Base-by-base conservation (phyloP, 371 early-diverging fungal species). In the Gilbertella persicaria region DNA sequence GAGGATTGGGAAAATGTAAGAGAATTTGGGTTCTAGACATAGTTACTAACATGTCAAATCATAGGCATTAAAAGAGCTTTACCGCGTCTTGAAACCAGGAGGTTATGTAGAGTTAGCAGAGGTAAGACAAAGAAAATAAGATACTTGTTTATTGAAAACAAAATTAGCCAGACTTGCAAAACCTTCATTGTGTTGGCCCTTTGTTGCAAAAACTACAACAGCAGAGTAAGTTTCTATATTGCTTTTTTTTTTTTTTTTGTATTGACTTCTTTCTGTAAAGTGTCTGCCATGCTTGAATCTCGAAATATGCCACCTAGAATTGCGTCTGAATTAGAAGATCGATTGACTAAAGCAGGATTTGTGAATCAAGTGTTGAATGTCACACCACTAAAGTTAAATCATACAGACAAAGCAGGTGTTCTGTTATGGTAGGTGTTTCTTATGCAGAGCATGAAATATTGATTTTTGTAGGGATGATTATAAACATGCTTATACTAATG, bases 41-140 rank as follows among this genome's bases (percentile, higher is more conserved):
- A 7, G 23, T 7, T 33, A 30, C 5, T 23, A 4, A 20, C 5
- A 21, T 40, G 6, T 37, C 7, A 33, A n/a, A 26, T 5, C 26
- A 16, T 42, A 52, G 48, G 42, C 42, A 3, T 30, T 55, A 6
- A 39, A 43, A 25, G 50, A 60, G 17, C 13, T 54, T 1, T 54
- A 37, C 20, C 39, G 50, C 10, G 40, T 45, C 8, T 45, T 60
- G 9, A 60, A 60, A 19, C 61, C 61, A 24, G 61, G 55, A 13
- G 61, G 61, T 6, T 45, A 52, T 25, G 25, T 76, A 10, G 71
- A 76, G 35, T 38, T 76, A 7, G 64, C 58, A 23, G 76, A 76
- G 55, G 67, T 70, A n/a, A 57, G 58, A 29, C 25, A n/a, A 26
- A 24, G 5, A 23, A 19, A 21, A 14, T 25, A 44, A n/a, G n/a